Conservation (phyloP, 768 basidiomycete species). For the Pleurotus citrinopileatus region DNA sequence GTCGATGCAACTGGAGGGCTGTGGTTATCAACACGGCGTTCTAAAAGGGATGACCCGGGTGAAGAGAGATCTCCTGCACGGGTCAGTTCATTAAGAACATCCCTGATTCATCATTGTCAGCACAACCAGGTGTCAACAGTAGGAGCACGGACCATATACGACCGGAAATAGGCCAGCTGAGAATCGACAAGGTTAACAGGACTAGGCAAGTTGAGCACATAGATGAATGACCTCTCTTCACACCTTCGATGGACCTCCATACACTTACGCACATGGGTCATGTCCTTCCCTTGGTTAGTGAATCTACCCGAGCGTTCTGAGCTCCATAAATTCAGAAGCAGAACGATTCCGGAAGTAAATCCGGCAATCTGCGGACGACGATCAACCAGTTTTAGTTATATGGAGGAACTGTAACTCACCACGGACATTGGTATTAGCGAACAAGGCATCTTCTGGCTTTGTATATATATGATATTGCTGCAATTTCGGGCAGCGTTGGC, state of each 20-base stretch:
- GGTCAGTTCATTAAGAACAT: not conserved
- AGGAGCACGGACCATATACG: constrained; percentile 30
- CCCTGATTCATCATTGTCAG: not conserved
- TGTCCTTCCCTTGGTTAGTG: constrained; percentile 47
- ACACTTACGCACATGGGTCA: constrained; percentile 60
- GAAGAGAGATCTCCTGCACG: not conserved
- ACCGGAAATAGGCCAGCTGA: constrained; percentile 41
- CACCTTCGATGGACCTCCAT: constrained; percentile 45
- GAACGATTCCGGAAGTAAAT: constrained; percentile 45
- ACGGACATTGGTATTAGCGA: constrained; percentile 22
- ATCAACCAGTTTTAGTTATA: not conserved
- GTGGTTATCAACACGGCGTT: too few species aligned
- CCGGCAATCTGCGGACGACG: constrained; percentile 24
- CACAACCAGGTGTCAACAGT: not conserved
- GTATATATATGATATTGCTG: constrained; percentile 69
- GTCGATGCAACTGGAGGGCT: not conserved
- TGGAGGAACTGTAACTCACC: not conserved
- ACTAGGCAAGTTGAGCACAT: not conserved
- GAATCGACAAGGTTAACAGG: not conserved
- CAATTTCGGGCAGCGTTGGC: constrained; percentile 80
- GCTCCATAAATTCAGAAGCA: constrained; percentile 68
- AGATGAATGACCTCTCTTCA: constrained; percentile 33
- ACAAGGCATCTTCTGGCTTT: constrained; percentile 36
- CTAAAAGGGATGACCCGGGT: not conserved
- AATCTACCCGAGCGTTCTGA: constrained; percentile 44